Percentiles rank a stretch among this genome's conserved stretches.
Evolutionary conservation across 257 asterid species (phyloP).

Genomic region (Scutellaria galericulata): DNA sequence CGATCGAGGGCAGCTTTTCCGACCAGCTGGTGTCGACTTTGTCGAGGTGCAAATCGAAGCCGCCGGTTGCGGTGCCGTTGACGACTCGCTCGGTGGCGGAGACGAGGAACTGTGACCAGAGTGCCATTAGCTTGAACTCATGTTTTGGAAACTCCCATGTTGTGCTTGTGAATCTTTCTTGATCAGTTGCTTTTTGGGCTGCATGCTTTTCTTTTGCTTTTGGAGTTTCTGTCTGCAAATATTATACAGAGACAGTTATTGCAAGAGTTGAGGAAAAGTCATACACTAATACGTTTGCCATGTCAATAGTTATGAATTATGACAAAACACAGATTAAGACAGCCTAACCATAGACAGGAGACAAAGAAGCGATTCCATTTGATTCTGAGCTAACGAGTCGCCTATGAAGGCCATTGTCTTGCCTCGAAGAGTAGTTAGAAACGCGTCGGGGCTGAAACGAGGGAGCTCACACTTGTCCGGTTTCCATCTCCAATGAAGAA

Average conservation of each 20-base stretch:
- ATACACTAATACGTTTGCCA: too few species aligned
- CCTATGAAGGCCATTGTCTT: slow-evolving; percentile 84
- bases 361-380: neutral
- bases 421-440: slow-evolving; percentile 49
- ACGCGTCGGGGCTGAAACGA: slow-evolving; percentile 45
- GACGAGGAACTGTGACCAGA: slow-evolving; percentile 59
- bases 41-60: slow-evolving; percentile 53
- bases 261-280: too few species aligned
- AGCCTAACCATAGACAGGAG: neutral
- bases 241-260: too few species aligned
- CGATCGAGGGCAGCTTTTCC: slow-evolving; percentile 43
- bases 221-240: slow-evolving; percentile 50
- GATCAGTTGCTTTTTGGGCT: slow-evolving; percentile 33
- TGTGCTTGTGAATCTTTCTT: slow-evolving; percentile 24
- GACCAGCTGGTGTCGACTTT: slow-evolving; percentile 48
- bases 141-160: slow-evolving; percentile 50
- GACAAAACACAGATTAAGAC: too few species aligned
- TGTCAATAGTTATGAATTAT: too few species aligned
- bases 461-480: slow-evolving; percentile 66
- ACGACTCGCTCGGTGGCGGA: slow-evolving; percentile 36
- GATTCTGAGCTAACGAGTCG: slow-evolving; percentile 6
- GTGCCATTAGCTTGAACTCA: slow-evolving; percentile 44
- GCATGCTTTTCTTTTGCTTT: slow-evolving; percentile 2
- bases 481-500: slow-evolving; percentile 80
- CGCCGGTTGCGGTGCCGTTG: slow-evolving; percentile 51